Evolutionary conservation across 1,284 basidiomycete species (phyloP), one percentile per base, ranked within the genome.

Genomic region (Ustilago hordei): DNA sequence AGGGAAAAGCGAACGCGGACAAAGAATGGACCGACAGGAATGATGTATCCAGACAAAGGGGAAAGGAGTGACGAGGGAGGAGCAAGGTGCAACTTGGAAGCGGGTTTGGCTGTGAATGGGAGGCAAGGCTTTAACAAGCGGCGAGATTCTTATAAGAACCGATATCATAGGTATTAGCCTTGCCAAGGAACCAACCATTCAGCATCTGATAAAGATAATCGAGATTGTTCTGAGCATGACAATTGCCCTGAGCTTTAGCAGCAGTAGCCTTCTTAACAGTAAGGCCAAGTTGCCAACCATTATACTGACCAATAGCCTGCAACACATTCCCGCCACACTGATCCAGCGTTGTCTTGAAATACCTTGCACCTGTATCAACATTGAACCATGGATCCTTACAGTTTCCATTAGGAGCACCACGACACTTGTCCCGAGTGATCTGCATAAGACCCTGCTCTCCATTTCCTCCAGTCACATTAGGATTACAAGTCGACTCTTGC

Each of bases 401-500:
- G 61, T 79, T 71, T 32, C 78, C 70, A 38, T 54, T 52, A 39
- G 78, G 78, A 32, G 78, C 77, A 15, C 75, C 74, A 31, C 70
- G 69, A 57, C 79, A 81, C 72, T 81, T 82, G 64, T 81, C 81
- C 1, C 62, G 73, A 31, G 81, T 82, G 72, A 82, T 79, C 69
- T 82, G 81, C 81, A 82, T 82, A 28, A 82, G 66, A 28, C 81
- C 81, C 39, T 80, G 66, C 64, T 81, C 81, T 13, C 81, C 81
- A 39, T 81, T 81, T 50, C 68, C 70, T 23, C 81, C 81, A 8
- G 69, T 81, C 56, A 36, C 68, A 34, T 38, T 35, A 34, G 79
- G 71, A 52, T 81, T 81, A 69, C 81, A 82, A 28, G 77, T 75
- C 9, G 77, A 80, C 50, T 82, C 81, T 54, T 82, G 81, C 74